Percentiles rank a stretch among this genome's conserved stretches.
Evolutionary conservation across 164 flowering plant genomes (phyloP).

Genomic region (Magnolia kwangsiensis): DNA sequence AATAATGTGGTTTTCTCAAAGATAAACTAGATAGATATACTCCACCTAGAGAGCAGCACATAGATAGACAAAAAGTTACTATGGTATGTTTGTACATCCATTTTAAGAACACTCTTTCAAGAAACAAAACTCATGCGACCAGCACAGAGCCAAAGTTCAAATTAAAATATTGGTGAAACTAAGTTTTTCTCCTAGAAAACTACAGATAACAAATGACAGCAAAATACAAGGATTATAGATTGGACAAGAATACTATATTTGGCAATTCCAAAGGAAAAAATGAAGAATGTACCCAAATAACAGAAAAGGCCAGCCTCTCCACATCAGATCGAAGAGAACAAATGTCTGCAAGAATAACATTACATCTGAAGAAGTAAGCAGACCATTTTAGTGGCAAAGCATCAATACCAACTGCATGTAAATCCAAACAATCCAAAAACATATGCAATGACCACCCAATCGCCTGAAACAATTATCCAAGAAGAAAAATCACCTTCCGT

Average conservation of each 20-base stretch:
- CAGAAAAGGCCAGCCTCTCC: conserved; percentile 96
- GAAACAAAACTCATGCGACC: background rate
- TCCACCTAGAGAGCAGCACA: too few species aligned
- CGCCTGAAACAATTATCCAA: background rate
- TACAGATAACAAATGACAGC: background rate
- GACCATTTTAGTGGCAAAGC: background rate
- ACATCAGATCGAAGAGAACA: conserved; percentile 97
- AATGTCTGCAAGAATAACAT: conserved; percentile 56
- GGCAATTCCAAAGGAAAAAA: background rate
- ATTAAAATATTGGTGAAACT: background rate
- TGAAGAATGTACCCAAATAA: conserved; percentile 75
- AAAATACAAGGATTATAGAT: background rate
- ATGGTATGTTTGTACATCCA: too few species aligned
- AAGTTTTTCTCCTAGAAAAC: background rate
- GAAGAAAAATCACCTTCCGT: conserved; percentile 67
- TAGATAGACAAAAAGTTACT: too few species aligned
- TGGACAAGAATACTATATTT: background rate
- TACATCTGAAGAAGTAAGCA: background rate
- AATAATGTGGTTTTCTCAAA: too few species aligned
- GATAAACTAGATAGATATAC: too few species aligned
- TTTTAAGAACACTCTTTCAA: background rate
- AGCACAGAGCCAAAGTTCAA: background rate
- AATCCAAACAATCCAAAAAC: conserved; percentile 1
- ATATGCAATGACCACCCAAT: background rate
- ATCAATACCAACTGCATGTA: background rate